Conservation (phyloP, 2,329 filamentous ascomycete genomes). For the Neonectria magnoliae region DNA sequence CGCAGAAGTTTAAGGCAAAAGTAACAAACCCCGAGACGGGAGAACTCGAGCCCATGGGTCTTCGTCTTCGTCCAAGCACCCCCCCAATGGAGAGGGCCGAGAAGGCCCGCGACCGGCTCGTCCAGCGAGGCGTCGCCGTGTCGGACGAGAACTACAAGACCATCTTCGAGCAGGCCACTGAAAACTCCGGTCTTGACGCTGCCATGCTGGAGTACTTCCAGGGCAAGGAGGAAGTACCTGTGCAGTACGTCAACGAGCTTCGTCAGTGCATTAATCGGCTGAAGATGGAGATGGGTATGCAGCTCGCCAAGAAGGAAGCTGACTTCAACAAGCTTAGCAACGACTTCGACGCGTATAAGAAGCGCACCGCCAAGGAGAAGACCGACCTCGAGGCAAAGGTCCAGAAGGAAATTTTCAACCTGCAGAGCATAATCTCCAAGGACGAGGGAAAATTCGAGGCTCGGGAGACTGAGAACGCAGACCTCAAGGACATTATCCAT, state of each 20-base stretch:
- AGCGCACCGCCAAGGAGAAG: background rate
- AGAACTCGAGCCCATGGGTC: conserved; percentile 9
- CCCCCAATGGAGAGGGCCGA: conserved; percentile 24
- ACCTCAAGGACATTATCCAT: background rate
- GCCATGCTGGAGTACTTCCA: conserved; percentile 26
- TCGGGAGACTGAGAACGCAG: background rate
- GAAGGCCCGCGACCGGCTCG: conserved; percentile 21
- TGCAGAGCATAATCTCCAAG: background rate
- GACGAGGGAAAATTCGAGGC: background rate
- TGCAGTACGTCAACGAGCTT: conserved; percentile 26
- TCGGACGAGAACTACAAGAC: conserved; percentile 12
- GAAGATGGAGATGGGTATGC: conserved; percentile 21
- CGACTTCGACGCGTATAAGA: conserved; percentile 3
- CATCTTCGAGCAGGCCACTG: conserved; percentile 17
- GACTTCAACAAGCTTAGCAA: background rate
- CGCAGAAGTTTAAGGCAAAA: conserved; percentile 2
- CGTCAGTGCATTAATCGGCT: conserved; percentile 22
- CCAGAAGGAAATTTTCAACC: background rate
- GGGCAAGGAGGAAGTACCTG: conserved; percentile 8
- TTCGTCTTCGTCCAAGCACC: conserved; percentile 26
- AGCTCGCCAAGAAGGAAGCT: background rate
- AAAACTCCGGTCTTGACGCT: conserved; percentile 20
- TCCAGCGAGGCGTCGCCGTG: conserved; percentile 10
- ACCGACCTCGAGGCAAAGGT: background rate
- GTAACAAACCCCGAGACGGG: conserved; percentile 2